These are phyloP conservation scores for Hypoxylon rickii DNA, from an alignment of 495 filamentous ascomycete species.

Conservation along the genomic window DNA sequence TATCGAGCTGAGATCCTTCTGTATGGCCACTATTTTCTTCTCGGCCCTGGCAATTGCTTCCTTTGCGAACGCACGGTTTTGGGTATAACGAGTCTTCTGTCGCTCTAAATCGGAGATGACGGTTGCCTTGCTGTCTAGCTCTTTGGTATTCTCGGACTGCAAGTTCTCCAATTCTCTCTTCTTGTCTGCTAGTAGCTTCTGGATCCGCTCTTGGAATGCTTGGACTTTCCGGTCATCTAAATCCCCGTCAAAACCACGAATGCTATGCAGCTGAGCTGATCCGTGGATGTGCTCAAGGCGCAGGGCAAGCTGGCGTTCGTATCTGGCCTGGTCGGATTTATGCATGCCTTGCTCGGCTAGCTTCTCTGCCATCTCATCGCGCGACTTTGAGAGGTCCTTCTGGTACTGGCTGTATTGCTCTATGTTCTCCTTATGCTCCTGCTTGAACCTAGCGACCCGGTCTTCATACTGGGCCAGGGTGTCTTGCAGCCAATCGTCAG, in stretches of 20 bases:
- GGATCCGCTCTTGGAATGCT: slow-evolving; percentile 77
- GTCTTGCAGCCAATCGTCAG: slow-evolving; percentile 76
- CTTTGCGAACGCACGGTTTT: slow-evolving; percentile 70
- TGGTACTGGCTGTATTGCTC: slow-evolving; percentile 66
- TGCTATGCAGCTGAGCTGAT: slow-evolving; percentile 74
- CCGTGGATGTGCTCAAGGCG: slow-evolving; percentile 77
- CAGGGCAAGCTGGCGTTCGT: slow-evolving; percentile 73
- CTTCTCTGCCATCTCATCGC: slow-evolving; percentile 67
- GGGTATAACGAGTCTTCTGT: slow-evolving; percentile 66
- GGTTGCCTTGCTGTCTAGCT: slow-evolving; percentile 67
- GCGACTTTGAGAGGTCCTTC: slow-evolving; percentile 61
- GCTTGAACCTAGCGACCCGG: slow-evolving; percentile 64
- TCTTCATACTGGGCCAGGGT: slow-evolving; percentile 83
- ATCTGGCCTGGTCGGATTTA: slow-evolving; percentile 83
- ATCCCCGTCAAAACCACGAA: slow-evolving; percentile 81
- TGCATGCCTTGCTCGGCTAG: slow-evolving; percentile 81
- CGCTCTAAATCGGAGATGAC: slow-evolving; percentile 70
- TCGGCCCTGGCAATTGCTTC: slow-evolving; percentile 73
- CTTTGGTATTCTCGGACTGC: slow-evolving; percentile 71
- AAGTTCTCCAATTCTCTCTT: slow-evolving; percentile 72
- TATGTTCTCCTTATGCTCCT: slow-evolving; percentile 65
- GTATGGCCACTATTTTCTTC: slow-evolving; percentile 62
- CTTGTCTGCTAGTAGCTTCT: slow-evolving; percentile 76
- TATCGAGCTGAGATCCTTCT: slow-evolving; percentile 68
- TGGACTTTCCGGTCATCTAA: slow-evolving; percentile 73